These are phyloP conservation scores for Fraxinus excelsior DNA, from an alignment of 257 asterid genomes.

Conservation along the genomic window DNA sequence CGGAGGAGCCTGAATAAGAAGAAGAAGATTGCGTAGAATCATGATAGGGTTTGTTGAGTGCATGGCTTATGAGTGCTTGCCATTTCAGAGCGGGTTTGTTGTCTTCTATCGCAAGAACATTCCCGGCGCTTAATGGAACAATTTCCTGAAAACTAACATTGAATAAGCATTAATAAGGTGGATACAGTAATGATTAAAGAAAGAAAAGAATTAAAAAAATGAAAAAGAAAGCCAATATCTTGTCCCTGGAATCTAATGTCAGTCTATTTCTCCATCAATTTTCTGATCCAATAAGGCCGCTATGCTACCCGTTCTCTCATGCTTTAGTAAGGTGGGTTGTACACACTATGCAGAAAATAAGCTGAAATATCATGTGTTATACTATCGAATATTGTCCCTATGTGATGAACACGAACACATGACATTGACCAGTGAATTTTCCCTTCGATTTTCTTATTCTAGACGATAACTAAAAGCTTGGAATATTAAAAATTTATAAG, in stretches of 20 bases:
- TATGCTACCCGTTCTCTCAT: background rate
- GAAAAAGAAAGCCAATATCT: too few relatives aligned
- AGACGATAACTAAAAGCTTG: background rate
- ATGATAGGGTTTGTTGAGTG: conserved; percentile 71
- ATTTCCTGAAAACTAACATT: conserved; percentile 89
- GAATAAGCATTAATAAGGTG: conserved; percentile 4
- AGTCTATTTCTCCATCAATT: too few relatives aligned
- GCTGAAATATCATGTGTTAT: too few relatives aligned
- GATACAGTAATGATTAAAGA: too few relatives aligned
- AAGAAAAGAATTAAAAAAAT: too few relatives aligned
- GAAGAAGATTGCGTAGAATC: conserved; percentile 26
- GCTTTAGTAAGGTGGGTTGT: background rate
- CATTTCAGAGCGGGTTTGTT: conserved; percentile 93
- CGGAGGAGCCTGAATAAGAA: conserved; percentile 22
- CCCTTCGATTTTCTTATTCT: background rate
- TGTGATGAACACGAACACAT: background rate
- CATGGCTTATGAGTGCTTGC: conserved; percentile 75
- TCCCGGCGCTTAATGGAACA: conserved; percentile 89
- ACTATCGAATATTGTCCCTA: background rate
- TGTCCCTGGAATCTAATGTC: too few relatives aligned
- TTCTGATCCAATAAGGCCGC: background rate
- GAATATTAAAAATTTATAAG: background rate
- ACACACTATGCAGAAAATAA: too few relatives aligned
- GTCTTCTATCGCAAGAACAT: conserved; percentile 79
- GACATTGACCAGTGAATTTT: too few relatives aligned